phyloP scores from a whole-genome alignment of 495 filamentous ascomycete species.

The Daldinia grandis region DNA sequence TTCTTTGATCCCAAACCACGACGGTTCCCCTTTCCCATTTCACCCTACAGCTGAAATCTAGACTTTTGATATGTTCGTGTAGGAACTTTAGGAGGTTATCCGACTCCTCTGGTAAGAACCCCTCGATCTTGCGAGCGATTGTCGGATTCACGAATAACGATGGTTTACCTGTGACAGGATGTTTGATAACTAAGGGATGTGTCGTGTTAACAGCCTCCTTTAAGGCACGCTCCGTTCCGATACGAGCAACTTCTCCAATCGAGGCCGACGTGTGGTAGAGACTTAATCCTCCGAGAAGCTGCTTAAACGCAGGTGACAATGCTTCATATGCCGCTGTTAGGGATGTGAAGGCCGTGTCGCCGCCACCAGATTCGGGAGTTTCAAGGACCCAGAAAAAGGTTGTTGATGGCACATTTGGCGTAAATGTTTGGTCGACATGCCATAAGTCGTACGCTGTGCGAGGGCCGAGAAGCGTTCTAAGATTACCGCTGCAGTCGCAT shows the following conservation, averaged over 20 bases:
- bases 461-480: constrained; percentile 52
- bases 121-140: constrained; percentile 59
- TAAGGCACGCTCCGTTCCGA: constrained; percentile 43
- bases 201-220: constrained; percentile 22
- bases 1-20: constrained; percentile 64
- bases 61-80: constrained; percentile 68
- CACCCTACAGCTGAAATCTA: constrained; percentile 67
- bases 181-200: constrained; percentile 69
- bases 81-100: constrained; percentile 71
- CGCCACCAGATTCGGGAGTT: constrained; percentile 60
- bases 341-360: constrained; percentile 71
- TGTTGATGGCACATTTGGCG: constrained; percentile 70
- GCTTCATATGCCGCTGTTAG: constrained; percentile 65
- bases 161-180: constrained; percentile 57
- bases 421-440: constrained; percentile 73
- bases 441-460: constrained; percentile 65
- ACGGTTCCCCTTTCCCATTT: constrained; percentile 67
- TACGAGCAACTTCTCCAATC: constrained; percentile 62
- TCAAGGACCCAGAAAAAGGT: constrained; percentile 72
- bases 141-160: constrained; percentile 53
- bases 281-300: constrained; percentile 66
- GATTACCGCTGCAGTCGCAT: constrained; percentile 64
- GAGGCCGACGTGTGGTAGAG: constrained; percentile 61
- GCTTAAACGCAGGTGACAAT: constrained; percentile 64
- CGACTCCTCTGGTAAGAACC: constrained; percentile 74